Evolutionary conservation across 2,329 filamentous ascomycete genomes (phyloP).

Genomic region (Hyphodiscus sp.): DNA sequence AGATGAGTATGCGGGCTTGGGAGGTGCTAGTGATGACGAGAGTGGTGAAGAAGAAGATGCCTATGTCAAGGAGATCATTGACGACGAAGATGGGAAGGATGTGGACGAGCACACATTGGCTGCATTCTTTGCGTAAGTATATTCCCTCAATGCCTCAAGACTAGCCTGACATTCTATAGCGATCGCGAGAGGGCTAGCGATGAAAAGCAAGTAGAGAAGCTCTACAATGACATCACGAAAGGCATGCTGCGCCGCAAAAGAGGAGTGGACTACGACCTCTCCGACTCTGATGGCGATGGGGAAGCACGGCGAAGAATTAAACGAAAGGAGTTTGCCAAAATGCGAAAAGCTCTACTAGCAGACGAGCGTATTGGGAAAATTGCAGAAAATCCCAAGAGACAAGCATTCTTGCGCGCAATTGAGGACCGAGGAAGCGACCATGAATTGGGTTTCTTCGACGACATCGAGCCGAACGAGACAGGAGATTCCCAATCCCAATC

Average conservation of each 20-base stretch:
- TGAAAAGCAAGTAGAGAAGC: slow-evolving; percentile 81
- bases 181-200: slow-evolving; percentile 74
- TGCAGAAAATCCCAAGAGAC: slow-evolving; percentile 79
- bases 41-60: slow-evolving; percentile 68
- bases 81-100: slow-evolving; percentile 72
- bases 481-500: slow-evolving; percentile 34
- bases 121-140: slow-evolving; percentile 80
- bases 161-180: slow-evolving; percentile 36
- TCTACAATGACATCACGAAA: slow-evolving; percentile 88
- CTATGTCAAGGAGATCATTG: slow-evolving; percentile 80
- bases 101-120: slow-evolving; percentile 76
- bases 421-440: slow-evolving; percentile 75
- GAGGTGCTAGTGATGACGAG: slow-evolving; percentile 83
- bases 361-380: slow-evolving; percentile 91
- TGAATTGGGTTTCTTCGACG: slow-evolving; percentile 67
- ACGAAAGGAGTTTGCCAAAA: slow-evolving; percentile 80
- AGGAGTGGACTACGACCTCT: slow-evolving; percentile 74
- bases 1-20: slow-evolving; percentile 93
- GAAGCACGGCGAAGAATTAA: slow-evolving; percentile 74
- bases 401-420: slow-evolving; percentile 84
- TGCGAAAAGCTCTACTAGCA: slow-evolving; percentile 79
- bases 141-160: slow-evolving; percentile 1
- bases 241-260: slow-evolving; percentile 79
- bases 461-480: slow-evolving; percentile 37
- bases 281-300: slow-evolving; percentile 84